phyloP scores from a whole-genome alignment of 108 stramenopile species.

The Cylindrotheca fusiformis region DNA sequence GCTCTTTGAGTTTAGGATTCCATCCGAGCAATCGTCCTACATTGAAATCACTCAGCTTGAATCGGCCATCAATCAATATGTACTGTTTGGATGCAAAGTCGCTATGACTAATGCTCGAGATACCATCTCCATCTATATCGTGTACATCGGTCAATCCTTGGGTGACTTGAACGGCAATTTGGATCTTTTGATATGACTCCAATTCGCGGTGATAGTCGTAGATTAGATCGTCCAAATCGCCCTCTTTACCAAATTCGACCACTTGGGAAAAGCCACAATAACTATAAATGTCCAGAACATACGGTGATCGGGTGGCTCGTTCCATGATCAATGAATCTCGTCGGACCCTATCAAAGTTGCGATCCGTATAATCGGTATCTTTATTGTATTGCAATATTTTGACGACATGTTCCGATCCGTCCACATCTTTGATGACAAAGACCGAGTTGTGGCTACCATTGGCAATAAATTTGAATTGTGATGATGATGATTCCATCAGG shows the following conservation, averaged over 20 bases:
- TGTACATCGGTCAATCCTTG: constrained; percentile 2
- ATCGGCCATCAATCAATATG: constrained; percentile 25
- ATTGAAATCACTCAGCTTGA: constrained; percentile 29
- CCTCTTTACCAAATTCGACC: constrained; percentile 35
- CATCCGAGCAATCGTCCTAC: constrained; percentile 12
- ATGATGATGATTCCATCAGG: neutral
- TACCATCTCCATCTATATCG: constrained; percentile 35
- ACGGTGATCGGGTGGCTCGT: constrained; percentile 43
- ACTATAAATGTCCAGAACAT: constrained; percentile 57
- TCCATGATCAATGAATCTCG: constrained; percentile 63
- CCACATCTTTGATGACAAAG: neutral
- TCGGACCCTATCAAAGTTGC: constrained; percentile 14
- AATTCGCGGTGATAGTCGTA: neutral
- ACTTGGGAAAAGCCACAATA: constrained; percentile 54
- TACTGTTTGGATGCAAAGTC: constrained; percentile 38
- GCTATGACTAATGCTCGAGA: constrained; percentile 20
- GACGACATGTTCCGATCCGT: constrained; percentile 29
- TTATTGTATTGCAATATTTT: constrained; percentile 67
- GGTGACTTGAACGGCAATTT: constrained; percentile 3
- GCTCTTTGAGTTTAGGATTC: constrained; percentile 1
- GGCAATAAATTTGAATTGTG: neutral
- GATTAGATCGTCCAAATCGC: constrained; percentile 22
- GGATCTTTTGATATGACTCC: neutral
- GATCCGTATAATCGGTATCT: constrained; percentile 23
- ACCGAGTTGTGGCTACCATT: neutral